phyloP scores from a whole-genome alignment of 192 early-diverging fungal genomes.

The Umbelopsis vinacea region DNA sequence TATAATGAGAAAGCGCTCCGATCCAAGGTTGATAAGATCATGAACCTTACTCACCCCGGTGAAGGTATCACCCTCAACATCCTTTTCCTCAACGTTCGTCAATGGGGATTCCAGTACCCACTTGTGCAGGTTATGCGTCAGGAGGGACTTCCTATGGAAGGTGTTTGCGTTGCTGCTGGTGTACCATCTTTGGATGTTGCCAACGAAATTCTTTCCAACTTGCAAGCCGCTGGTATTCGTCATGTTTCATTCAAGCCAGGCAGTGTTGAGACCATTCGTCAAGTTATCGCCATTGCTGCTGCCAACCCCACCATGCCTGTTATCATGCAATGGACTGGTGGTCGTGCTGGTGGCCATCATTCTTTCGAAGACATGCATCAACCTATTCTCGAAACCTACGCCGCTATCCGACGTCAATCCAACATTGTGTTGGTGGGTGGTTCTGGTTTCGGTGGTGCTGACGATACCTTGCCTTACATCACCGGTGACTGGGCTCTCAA shows the following conservation, averaged over 20 bases:
- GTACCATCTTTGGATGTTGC: constrained; percentile 89
- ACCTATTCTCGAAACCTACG: constrained; percentile 87
- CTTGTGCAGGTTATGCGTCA: constrained; percentile 75
- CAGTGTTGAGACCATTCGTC: constrained; percentile 76
- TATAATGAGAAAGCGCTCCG: constrained; percentile 74
- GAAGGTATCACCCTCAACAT: constrained; percentile 92
- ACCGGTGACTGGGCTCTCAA: constrained; percentile 89
- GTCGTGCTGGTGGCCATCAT: constrained; percentile 95
- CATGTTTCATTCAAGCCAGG: constrained; percentile 90
- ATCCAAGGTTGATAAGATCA: constrained; percentile 73
- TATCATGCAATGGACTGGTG: constrained; percentile 96
- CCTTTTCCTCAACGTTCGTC: constrained; percentile 86
- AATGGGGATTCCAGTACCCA: constrained; percentile 94
- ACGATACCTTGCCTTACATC: constrained; percentile 87
- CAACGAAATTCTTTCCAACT: constrained; percentile 73
- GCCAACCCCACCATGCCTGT: constrained; percentile 83
- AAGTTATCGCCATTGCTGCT: constrained; percentile 82
- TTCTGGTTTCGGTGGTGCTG: constrained; percentile 87
- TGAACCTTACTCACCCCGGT: constrained; percentile 71
- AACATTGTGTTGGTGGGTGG: constrained; percentile 91
- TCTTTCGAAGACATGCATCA: constrained; percentile 95
- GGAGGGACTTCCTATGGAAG: constrained; percentile 87
- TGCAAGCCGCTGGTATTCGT: constrained; percentile 75
- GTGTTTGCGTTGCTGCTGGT: constrained; percentile 91
- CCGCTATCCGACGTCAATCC: constrained; percentile 74